These are phyloP conservation scores for Erythrophleum fordii DNA, from an alignment of 306 rosid genomes.

Conservation along the genomic window DNA sequence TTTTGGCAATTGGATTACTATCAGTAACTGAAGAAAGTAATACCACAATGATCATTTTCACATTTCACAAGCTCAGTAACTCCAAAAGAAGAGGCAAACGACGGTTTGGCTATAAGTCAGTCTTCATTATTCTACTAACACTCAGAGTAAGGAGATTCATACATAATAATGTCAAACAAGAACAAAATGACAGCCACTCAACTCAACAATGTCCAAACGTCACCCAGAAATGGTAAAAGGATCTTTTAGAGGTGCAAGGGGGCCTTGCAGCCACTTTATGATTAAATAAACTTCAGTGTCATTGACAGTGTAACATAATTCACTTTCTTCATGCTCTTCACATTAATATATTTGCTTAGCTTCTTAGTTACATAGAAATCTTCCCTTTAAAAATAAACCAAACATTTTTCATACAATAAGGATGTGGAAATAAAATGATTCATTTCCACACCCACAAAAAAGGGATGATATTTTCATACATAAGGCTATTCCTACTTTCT, in stretches of 20 bases:
- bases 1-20: too few relatives aligned
- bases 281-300: not conserved
- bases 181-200: slow-evolving; percentile 14
- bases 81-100: slow-evolving; percentile 7
- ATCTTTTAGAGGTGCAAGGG: not conserved
- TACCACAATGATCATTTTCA: not conserved
- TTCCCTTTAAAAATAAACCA: not conserved
- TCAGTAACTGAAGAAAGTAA: not conserved
- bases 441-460: not conserved
- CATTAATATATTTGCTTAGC: slow-evolving; percentile 6
- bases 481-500: not conserved
- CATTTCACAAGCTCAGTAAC: not conserved
- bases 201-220: not conserved
- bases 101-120: not conserved
- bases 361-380: slow-evolving; percentile 1
- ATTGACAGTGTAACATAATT: slow-evolving; percentile 15
- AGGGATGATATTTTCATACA: not conserved
- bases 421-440: not conserved
- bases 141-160: not conserved
- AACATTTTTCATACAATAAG: not conserved
- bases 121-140: not conserved
- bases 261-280: slow-evolving; percentile 13
- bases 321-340: slow-evolving; percentile 3
- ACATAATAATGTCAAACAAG: slow-evolving; percentile 22
- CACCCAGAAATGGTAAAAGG: slow-evolving; percentile 4